A percentile compares a stretch with the other conserved stretches of the same genome.
Conservation (phyloP, 1,284 basidiomycete species). For the Cryptococcus wingfieldii region DNA sequence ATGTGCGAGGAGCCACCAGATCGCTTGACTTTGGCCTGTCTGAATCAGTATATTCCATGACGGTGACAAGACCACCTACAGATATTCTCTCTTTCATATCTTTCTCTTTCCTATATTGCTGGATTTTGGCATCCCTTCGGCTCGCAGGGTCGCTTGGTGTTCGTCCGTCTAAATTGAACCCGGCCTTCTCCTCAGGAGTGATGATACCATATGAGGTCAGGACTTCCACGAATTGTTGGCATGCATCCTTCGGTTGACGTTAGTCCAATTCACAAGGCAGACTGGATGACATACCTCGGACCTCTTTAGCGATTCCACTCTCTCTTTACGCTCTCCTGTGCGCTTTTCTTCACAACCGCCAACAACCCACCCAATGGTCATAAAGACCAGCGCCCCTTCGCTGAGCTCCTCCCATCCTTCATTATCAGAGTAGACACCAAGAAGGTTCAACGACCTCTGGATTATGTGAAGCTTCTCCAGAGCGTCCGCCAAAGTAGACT, state of each 20-base stretch:
- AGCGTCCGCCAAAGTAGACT: constrained; percentile 23
- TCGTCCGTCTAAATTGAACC: not conserved
- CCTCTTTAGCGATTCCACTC: too few species aligned
- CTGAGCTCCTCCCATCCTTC: constrained; percentile 79
- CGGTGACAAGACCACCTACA: constrained; percentile 49
- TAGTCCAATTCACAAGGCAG: too few species aligned
- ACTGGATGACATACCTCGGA: too few species aligned
- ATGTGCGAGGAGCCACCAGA: constrained; percentile 11
- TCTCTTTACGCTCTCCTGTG: constrained; percentile 56
- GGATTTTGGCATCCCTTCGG: constrained; percentile 76
- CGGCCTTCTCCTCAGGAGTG: constrained; percentile 49
- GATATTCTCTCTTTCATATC: constrained; percentile 66
- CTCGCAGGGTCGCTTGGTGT: not conserved
- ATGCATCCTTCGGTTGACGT: too few species aligned
- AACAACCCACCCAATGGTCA: constrained; percentile 67
- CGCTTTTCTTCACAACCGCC: constrained; percentile 68
- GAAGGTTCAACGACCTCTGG: constrained; percentile 40
- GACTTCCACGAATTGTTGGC: constrained; percentile 52
- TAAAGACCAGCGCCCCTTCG: constrained; percentile 72
- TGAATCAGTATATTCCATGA: not conserved
- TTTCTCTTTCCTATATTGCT: constrained; percentile 79
- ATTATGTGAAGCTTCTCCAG: constrained; percentile 46
- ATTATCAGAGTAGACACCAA: constrained; percentile 80
- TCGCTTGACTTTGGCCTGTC: not conserved
- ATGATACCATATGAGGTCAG: constrained; percentile 69